These are phyloP conservation scores for Nicotiana obtusifolia DNA, from an alignment of 257 asterid species.

Conservation along the genomic window DNA sequence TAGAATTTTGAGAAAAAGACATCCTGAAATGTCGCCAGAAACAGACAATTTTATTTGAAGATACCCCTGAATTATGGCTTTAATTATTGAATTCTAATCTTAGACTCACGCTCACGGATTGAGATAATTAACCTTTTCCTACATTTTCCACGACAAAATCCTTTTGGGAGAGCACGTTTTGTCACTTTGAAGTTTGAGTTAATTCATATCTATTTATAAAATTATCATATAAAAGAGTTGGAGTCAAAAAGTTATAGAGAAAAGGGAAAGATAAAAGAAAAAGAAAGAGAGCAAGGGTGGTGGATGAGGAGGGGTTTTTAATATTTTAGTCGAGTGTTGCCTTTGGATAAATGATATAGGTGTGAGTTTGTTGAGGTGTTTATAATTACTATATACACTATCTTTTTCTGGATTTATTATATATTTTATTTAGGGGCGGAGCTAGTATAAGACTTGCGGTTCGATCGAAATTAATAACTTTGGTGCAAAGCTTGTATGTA, in stretches of 20 bases:
- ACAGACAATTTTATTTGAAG: neutral
- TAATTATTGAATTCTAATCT: neutral
- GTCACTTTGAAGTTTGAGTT: neutral
- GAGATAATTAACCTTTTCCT: neutral
- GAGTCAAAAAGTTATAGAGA: neutral
- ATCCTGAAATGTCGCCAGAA: conserved; percentile 3
- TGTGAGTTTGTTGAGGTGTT: too few species aligned
- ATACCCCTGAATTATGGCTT: conserved; percentile 1
- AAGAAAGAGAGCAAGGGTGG: neutral
- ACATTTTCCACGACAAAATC: neutral
- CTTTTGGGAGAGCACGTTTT: neutral
- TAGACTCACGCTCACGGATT: neutral
- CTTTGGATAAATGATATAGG: too few species aligned
- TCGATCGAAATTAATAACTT: too few species aligned
- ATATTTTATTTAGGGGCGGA: too few species aligned
- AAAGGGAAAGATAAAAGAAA: neutral
- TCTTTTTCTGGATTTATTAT: too few species aligned
- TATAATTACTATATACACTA: too few species aligned
- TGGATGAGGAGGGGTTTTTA: neutral
- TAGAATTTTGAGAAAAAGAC: neutral
- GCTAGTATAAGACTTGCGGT: too few species aligned
- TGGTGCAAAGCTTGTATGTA: too few species aligned
- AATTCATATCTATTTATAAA: too few species aligned
- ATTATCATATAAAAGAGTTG: neutral
- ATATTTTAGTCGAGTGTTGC: too few species aligned